phyloP scores from a whole-genome alignment of 2,329 filamentous ascomycete genomes.

The Ilyonectria mors-panacis region DNA sequence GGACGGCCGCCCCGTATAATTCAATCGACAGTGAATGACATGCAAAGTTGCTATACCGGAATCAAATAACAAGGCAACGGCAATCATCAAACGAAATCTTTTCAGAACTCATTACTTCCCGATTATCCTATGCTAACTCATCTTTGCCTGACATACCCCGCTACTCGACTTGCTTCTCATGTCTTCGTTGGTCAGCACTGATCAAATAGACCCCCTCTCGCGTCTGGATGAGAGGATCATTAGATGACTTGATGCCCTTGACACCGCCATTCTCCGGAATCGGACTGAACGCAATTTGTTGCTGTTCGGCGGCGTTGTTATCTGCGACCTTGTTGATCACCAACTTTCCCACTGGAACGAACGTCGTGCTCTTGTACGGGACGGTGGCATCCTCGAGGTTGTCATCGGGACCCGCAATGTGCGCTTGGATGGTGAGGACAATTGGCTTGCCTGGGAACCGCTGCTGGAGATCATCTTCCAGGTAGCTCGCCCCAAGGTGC shows the following conservation, averaged over 20 bases:
- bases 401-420: conserved; percentile 25
- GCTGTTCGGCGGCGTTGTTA: conserved; percentile 15
- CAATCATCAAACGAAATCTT: neutral
- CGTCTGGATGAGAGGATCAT: conserved; percentile 23
- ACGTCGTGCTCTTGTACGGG: conserved; percentile 11
- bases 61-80: neutral
- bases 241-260: conserved; percentile 21
- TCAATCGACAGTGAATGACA: no score
- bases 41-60: neutral
- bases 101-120: neutral
- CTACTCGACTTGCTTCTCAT: conserved; percentile 27
- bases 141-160: neutral
- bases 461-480: conserved; percentile 26
- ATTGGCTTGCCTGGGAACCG: conserved; percentile 33
- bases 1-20: no score
- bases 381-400: conserved; percentile 22
- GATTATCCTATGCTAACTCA: neutral
- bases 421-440: conserved; percentile 30
- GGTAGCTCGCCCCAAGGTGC: conserved; percentile 18
- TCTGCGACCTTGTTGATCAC: conserved; percentile 34
- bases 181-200: conserved; percentile 22
- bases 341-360: conserved; percentile 13
- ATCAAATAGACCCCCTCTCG: conserved; percentile 32
- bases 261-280: conserved; percentile 27
- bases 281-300: conserved; percentile 25